Conservation (phyloP, 73 alveolate genomes). For the Effrenium voratum region DNA sequence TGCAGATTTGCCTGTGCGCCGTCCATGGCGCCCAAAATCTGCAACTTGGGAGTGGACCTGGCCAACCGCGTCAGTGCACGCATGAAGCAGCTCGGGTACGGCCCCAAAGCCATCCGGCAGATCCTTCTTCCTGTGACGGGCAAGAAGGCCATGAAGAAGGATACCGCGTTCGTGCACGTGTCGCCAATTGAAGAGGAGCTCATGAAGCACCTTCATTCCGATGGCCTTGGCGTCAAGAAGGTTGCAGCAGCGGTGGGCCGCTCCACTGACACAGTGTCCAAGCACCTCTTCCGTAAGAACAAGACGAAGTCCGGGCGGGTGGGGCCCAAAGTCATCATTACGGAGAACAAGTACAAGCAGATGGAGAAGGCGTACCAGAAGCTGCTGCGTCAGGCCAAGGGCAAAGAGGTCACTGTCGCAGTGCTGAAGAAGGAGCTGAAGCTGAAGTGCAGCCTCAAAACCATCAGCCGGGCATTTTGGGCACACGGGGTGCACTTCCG, state of each 20-base stretch:
- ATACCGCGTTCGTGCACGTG: no score
- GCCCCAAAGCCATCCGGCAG: no score
- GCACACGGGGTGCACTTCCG: constrained; percentile 12
- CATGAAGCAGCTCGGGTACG: no score
- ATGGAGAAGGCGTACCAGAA: not conserved
- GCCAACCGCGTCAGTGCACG: no score
- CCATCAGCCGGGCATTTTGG: constrained; percentile 15
- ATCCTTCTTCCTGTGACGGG: no score
- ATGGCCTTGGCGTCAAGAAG: constrained; percentile 16
- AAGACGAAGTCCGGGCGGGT: not conserved
- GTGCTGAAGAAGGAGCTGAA: not conserved
- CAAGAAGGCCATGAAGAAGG: no score
- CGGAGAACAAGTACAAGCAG: constrained; percentile 23
- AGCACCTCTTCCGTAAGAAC: constrained; percentile 3
- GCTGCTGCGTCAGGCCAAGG: not conserved
- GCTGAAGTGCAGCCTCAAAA: not conserved
- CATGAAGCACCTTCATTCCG: not conserved
- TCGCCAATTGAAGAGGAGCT: not conserved
- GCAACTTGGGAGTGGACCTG: no score
- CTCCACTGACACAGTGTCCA: constrained; percentile 31
- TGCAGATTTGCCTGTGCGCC: no score
- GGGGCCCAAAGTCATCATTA: not conserved
- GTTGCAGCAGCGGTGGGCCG: not conserved
- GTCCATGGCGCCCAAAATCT: no score
- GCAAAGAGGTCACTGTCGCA: constrained; percentile 31